Conservation (phyloP, 345 rosid genomes). For the Geranium rotundifolium region DNA sequence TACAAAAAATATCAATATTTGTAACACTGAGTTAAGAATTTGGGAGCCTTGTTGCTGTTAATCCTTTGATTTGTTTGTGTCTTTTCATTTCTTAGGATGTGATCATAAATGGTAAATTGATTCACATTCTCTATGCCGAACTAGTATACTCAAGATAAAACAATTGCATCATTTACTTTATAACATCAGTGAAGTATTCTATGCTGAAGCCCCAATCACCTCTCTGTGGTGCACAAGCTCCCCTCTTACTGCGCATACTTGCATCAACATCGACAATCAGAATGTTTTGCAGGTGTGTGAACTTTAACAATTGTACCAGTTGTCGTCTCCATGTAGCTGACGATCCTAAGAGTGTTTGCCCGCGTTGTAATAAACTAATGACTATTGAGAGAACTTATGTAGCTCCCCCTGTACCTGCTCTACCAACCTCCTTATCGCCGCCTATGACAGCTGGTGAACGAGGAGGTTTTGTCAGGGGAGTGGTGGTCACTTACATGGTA, state of each 20-base stretch:
- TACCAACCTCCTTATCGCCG: neutral
- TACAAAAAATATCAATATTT: too few relatives aligned
- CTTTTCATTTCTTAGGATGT: too few relatives aligned
- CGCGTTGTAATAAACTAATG: neutral
- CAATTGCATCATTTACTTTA: too few relatives aligned
- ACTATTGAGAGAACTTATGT: neutral
- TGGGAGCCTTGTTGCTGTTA: too few relatives aligned
- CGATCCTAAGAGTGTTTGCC: neutral
- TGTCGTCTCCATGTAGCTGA: neutral
- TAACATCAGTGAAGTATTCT: too few relatives aligned
- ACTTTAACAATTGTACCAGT: neutral
- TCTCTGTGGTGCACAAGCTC: neutral
- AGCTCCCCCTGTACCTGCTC: neutral
- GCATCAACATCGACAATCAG: neutral
- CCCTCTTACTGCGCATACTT: neutral
- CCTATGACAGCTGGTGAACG: neutral
- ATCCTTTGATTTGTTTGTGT: too few relatives aligned
- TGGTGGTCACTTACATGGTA: slow-evolving; percentile 21
- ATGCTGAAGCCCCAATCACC: slow-evolving; percentile 1
- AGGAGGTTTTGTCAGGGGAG: slow-evolving; percentile 24
- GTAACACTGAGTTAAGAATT: too few relatives aligned
- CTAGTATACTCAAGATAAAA: too few relatives aligned
- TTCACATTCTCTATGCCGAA: too few relatives aligned
- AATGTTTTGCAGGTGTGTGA: neutral
- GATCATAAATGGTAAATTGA: too few relatives aligned